These are phyloP conservation scores for Lineolata rhizophorae DNA, from an alignment of 495 filamentous ascomycete genomes.

Conservation along the genomic window DNA sequence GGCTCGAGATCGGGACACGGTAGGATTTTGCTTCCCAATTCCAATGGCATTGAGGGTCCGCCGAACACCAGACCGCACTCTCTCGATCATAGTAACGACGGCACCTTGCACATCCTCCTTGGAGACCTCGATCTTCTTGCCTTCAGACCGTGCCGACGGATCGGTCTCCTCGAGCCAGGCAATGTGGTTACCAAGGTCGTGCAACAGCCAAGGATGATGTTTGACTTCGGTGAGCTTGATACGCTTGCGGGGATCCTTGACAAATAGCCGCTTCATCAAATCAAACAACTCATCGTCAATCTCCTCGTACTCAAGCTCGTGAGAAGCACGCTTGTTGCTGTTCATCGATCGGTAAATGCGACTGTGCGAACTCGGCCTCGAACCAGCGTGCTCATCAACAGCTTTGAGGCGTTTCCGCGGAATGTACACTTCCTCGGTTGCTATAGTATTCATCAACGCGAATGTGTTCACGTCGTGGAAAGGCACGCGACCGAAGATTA, in stretches of 20 bases:
- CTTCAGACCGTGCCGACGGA: conserved; percentile 54
- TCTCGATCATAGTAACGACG: conserved; percentile 71
- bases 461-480: conserved; percentile 84
- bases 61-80: conserved; percentile 38
- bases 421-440: conserved; percentile 75
- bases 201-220: conserved; percentile 84
- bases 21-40: conserved; percentile 6
- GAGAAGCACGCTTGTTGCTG: conserved; percentile 33
- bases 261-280: conserved; percentile 58
- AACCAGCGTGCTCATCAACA: conserved; percentile 35
- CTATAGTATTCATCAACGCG: conserved; percentile 73
- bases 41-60: conserved; percentile 22
- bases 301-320: conserved; percentile 64
- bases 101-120: conserved; percentile 73
- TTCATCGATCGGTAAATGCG: conserved; percentile 13
- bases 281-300: conserved; percentile 66
- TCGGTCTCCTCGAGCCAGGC: conserved; percentile 89
- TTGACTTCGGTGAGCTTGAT: conserved; percentile 87
- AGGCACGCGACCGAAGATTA: conserved; percentile 80
- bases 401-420: conserved; percentile 59
- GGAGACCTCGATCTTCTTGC: conserved; percentile 81
- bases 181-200: conserved; percentile 49
- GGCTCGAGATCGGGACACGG: neutral
- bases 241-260: conserved; percentile 69
- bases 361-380: conserved; percentile 14